A percentile compares a stretch with the other conserved stretches of the same genome.
phyloP scores from a whole-genome alignment of 345 rosid species.

The Eucalyptus pumila region DNA sequence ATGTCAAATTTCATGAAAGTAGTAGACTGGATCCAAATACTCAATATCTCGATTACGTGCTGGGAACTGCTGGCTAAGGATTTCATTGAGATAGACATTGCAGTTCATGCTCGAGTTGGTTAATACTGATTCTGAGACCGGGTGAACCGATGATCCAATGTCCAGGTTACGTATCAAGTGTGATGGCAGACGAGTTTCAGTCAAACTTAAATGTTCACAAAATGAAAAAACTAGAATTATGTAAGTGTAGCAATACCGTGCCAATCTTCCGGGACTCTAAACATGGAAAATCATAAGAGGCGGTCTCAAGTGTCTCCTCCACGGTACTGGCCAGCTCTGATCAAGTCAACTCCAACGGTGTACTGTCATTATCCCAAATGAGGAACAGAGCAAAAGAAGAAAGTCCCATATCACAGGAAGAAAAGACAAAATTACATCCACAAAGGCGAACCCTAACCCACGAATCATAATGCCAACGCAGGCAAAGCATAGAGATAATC shows the following conservation, averaged over 20 bases:
- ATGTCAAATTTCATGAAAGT: background rate
- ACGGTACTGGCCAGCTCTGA: background rate
- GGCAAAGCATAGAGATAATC: background rate
- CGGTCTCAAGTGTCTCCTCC: background rate
- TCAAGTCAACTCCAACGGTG: background rate
- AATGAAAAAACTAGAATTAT: background rate
- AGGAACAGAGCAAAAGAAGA: background rate
- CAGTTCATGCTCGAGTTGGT: background rate
- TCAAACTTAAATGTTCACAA: background rate
- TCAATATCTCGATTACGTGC: background rate
- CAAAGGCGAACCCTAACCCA: background rate
- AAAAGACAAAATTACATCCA: background rate
- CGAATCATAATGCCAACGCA: background rate
- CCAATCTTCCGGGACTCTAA: background rate
- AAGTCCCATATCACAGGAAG: background rate
- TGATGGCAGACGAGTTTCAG: background rate
- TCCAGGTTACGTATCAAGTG: background rate
- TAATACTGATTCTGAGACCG: background rate
- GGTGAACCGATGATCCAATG: background rate
- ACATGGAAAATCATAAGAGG: background rate
- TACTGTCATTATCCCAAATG: background rate
- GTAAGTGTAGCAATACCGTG: background rate
- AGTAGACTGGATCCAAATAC: background rate
- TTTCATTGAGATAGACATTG: background rate
- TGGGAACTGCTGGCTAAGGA: background rate